Evolutionary conservation across 2,329 filamentous ascomycete genomes (phyloP).

Genomic region (Aaosphaeria arxii): DNA sequence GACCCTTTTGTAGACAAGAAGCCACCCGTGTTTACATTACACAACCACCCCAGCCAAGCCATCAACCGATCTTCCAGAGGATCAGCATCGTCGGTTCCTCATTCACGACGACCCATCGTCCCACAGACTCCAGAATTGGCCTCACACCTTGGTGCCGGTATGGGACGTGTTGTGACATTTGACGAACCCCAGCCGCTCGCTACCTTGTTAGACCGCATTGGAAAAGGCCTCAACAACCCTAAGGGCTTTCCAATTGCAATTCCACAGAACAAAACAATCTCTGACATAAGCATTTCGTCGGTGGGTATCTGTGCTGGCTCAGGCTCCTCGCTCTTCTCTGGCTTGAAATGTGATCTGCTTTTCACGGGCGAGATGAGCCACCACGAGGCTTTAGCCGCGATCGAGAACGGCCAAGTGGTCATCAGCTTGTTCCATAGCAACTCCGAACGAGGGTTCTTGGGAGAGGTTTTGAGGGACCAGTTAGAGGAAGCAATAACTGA

Average conservation of each 20-base stretch:
- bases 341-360: conserved; percentile 69
- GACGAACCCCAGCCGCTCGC: conserved; percentile 50
- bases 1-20: conserved; percentile 34
- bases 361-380: conserved; percentile 94
- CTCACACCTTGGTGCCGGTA: conserved; percentile 51
- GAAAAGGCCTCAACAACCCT: conserved; percentile 62
- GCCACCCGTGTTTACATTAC: conserved; percentile 40
- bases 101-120: conserved; percentile 54
- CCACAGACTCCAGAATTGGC: conserved; percentile 42
- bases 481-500: conserved; percentile 58
- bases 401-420: conserved; percentile 78
- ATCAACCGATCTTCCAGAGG: conserved; percentile 31
- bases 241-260: conserved; percentile 63
- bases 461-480: conserved; percentile 64
- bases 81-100: conserved; percentile 26
- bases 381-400: conserved; percentile 83
- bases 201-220: conserved; percentile 61
- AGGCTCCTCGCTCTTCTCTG: conserved; percentile 72
- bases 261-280: conserved; percentile 55
- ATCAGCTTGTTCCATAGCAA: conserved; percentile 91
- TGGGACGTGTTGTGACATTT: conserved; percentile 61
- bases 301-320: conserved; percentile 90
- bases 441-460: conserved; percentile 81
- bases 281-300: conserved; percentile 58
- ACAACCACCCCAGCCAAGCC: conserved; percentile 49